Evolutionary conservation across 108 stramenopile species (phyloP).

Genomic region (Pseudonitzschia pungens): DNA sequence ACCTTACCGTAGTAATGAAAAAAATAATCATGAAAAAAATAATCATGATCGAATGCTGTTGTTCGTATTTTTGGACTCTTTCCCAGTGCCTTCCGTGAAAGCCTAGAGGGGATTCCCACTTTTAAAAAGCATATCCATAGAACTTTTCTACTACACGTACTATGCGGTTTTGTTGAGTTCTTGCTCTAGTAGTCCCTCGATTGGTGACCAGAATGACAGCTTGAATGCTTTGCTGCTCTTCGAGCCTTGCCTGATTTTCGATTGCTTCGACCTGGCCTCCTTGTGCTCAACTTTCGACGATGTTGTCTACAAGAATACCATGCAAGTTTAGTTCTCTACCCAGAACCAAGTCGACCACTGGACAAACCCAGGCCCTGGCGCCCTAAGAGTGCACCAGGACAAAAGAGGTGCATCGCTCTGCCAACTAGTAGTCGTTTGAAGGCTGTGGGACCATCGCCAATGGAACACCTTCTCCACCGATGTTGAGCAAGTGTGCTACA

Average conservation of each 20-base stretch:
- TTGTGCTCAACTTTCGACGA: neutral
- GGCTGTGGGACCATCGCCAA: neutral
- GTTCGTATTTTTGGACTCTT: no score
- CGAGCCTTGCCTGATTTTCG: neutral
- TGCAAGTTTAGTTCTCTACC: neutral
- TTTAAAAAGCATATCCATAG: no score
- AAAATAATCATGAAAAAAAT: no score
- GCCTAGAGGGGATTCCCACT: no score
- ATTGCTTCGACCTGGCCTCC: neutral
- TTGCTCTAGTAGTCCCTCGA: no score
- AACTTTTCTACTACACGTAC: no score
- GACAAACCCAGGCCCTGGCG: neutral
- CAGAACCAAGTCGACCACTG: neutral
- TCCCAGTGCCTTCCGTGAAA: no score
- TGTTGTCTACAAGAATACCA: neutral
- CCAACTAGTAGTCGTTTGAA: neutral
- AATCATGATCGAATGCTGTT: no score
- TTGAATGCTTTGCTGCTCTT: neutral
- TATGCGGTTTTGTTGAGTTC: no score
- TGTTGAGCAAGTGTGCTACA: constrained; percentile 1
- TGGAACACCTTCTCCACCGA: constrained; percentile 2
- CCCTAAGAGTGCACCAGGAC: neutral
- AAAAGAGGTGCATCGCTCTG: neutral
- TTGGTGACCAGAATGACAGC: neutral
- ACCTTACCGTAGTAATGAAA: no score